Base-by-base conservation (phyloP, 441 rosid genomes). In the Theobroma grandiflorum region DNA sequence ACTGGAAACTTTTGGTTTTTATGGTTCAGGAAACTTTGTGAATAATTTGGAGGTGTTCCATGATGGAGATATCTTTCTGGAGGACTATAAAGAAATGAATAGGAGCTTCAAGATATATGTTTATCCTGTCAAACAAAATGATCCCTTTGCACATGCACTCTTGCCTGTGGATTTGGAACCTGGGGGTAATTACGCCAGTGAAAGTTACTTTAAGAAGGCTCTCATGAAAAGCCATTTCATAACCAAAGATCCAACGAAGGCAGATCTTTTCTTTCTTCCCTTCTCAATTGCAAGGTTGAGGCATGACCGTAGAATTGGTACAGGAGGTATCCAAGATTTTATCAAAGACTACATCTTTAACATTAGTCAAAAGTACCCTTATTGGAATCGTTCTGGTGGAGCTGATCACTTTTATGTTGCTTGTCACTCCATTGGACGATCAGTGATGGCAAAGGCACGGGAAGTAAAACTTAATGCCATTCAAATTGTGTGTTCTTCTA, bases 201-300 rank as follows among this genome's bases (percentile, higher is more conserved):
- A 91, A 80, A 88, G 89, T 81, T 90, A 84, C 90, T 89, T 91
- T 72, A 91, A 89, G 86, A 90, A 84, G 85, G 87, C 76, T 75
- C 87, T 91, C 22, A 80, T 82, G 90, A 80, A 83, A 67, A 91
- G 92, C 76, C 92, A 89, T 85, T 90, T 90, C 82, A 74, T 89
- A 83, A 91, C 90, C 0, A 83, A 83, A 81, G 86, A 90, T 84
- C 93, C 93, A 12, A 55, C 83, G 0, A 61, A 80, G 72, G 93
- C 92, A 2, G 90, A 91, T 75, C 88, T 91, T 75, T 91, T 90
- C 87, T 90, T 89, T 79, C 70, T 91, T 85, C 93, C 95, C 49
- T 91, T 91, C 82, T 91, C 95, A 14, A 89, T 90, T 50, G 85
- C 91, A 33, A 88, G 90, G 79, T 40, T 90, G 86, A 88, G 93